Conservation (phyloP, 441 rosid species). For the Brassica hybrid region DNA sequence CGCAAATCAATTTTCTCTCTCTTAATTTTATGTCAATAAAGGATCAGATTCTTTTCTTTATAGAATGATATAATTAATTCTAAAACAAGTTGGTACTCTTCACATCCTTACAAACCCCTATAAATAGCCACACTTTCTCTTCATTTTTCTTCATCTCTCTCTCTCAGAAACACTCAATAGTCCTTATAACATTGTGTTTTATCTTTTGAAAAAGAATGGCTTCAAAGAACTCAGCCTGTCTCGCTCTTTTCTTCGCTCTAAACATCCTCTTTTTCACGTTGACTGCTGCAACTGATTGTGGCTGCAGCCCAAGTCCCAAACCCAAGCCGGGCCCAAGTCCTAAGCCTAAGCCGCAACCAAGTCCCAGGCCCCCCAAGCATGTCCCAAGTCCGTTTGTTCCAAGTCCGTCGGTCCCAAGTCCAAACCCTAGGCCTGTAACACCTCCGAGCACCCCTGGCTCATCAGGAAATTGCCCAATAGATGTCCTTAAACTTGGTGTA, state of each 20-base stretch:
- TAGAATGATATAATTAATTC: not conserved
- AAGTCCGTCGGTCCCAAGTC: constrained; percentile 42
- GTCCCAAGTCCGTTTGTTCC: constrained; percentile 39
- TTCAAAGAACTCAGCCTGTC: constrained; percentile 40
- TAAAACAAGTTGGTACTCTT: constrained; percentile 7
- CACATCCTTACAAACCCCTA: constrained; percentile 17
- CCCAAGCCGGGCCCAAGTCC: constrained; percentile 20
- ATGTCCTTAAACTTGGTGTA: constrained; percentile 52
- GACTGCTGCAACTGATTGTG: constrained; percentile 42
- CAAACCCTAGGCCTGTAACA: constrained; percentile 12
- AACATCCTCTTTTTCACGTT: constrained; percentile 51
- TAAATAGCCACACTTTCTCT: constrained; percentile 22
- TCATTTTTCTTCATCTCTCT: constrained; percentile 27
- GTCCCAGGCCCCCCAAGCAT: not conserved
- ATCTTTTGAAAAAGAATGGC: constrained; percentile 25
- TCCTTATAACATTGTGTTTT: not conserved
- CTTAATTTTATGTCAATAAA: not conserved
- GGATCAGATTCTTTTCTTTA: not conserved
- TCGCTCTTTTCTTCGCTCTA: constrained; percentile 47
- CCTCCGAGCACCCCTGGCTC: constrained; percentile 40
- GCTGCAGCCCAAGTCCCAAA: constrained; percentile 33
- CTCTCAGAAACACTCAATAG: constrained; percentile 12
- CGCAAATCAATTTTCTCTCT: not conserved
- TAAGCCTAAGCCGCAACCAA: not conserved
- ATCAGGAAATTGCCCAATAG: constrained; percentile 59